Evolutionary conservation across 768 basidiomycete genomes (phyloP), one percentile per base, ranked within the genome.

Genomic region (Lepiota venenata): DNA sequence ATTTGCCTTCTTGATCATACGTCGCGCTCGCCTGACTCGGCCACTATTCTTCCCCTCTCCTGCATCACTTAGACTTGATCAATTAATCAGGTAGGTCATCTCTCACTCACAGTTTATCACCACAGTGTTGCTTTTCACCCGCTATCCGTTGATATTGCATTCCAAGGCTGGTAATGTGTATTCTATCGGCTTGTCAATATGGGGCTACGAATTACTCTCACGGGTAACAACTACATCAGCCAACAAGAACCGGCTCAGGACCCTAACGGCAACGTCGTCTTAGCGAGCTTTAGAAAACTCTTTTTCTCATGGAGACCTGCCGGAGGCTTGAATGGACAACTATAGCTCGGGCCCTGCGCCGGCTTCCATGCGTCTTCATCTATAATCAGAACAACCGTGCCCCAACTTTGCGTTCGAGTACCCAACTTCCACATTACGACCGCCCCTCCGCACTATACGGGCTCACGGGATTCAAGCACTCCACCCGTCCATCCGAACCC

Each of bases 401-500:
- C 32, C 32, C 6, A 32, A 9, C 32, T 32, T 32, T 32, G 32
- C 8, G 32, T 9, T 32, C 32, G 10, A 7, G 10, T 8, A 32
- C 32, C 32, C 32, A 12, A 10, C 36, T 37, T 32, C 52, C 52
- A 53, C 52, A 32, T 47, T 41, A 55, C 39, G 16, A 14, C 46
- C 53, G 45, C 25, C 32, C 47, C 38, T 18, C 53, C 53, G 20
- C 39, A 27, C 11, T 48, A 21, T 32, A 10, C 45, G 52, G 45
- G 45, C n/a, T 54, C 45, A 47, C 35, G 45, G 37, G 45, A 47
- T 41, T n/a, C 11, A 11, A 14, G 15, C 9, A 37, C 45, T 47
- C 39, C 52, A 52, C 45, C 42, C 21, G 7, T 40, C 27, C 2
- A 38, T 12, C 47, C 25, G 20, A 21, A 12, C 15, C 8, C 0